These are phyloP conservation scores for Parathielavia hyrcaniae DNA, from an alignment of 495 filamentous ascomycete genomes.

Conservation along the genomic window DNA sequence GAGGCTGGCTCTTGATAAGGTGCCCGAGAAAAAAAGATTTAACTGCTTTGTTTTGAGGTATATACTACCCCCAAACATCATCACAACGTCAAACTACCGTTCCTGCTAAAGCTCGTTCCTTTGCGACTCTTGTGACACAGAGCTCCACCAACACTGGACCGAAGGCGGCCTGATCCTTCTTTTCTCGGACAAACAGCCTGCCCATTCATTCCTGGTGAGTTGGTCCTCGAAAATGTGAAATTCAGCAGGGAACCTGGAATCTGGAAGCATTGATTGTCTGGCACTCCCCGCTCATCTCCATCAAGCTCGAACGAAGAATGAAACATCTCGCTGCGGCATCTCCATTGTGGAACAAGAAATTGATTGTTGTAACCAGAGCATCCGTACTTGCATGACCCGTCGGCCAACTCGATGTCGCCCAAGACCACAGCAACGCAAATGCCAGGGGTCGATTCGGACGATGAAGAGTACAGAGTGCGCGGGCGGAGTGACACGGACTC, in stretches of 20 bases:
- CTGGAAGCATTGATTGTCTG: neutral
- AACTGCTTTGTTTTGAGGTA: too few species aligned
- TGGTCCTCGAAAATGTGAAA: too few species aligned
- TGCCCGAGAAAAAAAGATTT: too few species aligned
- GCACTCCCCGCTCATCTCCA: neutral
- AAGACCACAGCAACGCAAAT: slow-evolving; percentile 24
- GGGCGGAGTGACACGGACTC: slow-evolving; percentile 30
- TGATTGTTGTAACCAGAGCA: slow-evolving; percentile 18
- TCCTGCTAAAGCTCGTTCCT: too few species aligned
- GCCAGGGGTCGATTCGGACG: slow-evolving; percentile 28
- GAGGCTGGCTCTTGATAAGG: too few species aligned
- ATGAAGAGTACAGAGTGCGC: slow-evolving; percentile 27
- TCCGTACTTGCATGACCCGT: slow-evolving; percentile 21
- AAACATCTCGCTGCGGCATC: neutral
- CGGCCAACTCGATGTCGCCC: slow-evolving; percentile 31
- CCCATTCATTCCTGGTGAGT: slow-evolving; percentile 19
- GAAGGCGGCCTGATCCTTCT: neutral
- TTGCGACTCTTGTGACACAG: too few species aligned
- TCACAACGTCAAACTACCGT: neutral
- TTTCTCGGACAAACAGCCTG: neutral
- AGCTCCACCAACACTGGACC: neutral
- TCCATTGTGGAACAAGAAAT: slow-evolving; percentile 12
- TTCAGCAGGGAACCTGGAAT: neutral
- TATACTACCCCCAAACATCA: neutral
- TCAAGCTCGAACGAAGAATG: neutral